phyloP scores from a whole-genome alignment of 257 asterid species.

The Petrea volubilis region DNA sequence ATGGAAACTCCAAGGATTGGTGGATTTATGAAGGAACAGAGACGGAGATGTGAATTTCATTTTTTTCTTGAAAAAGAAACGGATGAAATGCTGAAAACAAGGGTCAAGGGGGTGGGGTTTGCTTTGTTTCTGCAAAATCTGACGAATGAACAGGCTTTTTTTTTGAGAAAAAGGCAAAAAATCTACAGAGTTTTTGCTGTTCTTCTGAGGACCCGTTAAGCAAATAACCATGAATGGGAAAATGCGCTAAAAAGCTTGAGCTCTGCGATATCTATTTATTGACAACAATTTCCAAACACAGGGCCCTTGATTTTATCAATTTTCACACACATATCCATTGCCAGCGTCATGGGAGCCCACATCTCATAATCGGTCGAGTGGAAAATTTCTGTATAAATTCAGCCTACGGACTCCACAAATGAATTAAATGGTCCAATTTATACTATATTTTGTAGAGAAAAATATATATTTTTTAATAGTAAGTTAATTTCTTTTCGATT shows the following conservation, averaged over 20 bases:
- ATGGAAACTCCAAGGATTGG: conserved; percentile 10
- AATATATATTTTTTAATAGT: no score
- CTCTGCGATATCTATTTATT: conserved; percentile 14
- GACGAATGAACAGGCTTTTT: background rate
- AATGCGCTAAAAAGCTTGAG: background rate
- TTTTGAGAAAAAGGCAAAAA: background rate
- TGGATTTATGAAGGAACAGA: background rate
- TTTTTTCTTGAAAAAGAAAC: background rate
- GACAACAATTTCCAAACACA: background rate
- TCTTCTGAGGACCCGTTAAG: background rate
- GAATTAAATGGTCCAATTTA: no score
- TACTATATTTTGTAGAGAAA: no score
- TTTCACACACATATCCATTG: conserved; percentile 23
- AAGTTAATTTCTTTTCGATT: no score
- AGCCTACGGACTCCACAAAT: no score
- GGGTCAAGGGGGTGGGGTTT: background rate
- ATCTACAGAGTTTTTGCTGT: background rate
- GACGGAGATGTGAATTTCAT: background rate
- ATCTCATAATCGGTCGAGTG: background rate
- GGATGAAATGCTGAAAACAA: background rate
- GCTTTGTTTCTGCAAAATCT: background rate
- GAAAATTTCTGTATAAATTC: no score
- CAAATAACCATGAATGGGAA: conserved; percentile 9
- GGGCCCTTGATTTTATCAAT: conserved; percentile 20
- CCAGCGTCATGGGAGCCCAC: conserved; percentile 27